A percentile compares a stretch with the other conserved stretches of the same genome.
Evolutionary conservation across 2,329 filamentous ascomycete species (phyloP).

Genomic region (Scopulariopsis brevicaulis): DNA sequence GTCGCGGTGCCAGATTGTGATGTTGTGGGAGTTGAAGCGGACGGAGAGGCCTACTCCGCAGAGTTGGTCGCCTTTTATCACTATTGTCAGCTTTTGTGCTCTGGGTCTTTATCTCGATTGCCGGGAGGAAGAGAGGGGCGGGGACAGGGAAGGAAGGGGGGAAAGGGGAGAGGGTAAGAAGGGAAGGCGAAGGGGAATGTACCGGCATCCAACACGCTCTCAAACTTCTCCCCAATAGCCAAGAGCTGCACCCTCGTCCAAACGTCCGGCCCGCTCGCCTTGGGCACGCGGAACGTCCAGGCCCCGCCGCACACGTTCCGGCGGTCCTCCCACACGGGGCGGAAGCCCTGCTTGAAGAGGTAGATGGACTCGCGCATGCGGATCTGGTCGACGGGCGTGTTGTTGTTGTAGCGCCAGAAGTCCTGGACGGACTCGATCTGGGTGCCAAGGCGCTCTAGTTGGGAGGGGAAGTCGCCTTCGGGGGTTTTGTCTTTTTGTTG

Average conservation of each 20-base stretch:
- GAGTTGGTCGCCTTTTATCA: constrained; percentile 60
- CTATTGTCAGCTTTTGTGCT: neutral
- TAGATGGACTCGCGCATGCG: constrained; percentile 69
- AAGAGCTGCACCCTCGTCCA: constrained; percentile 76
- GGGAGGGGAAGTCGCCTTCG: constrained; percentile 35
- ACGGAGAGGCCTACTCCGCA: constrained; percentile 82
- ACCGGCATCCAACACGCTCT: constrained; percentile 62
- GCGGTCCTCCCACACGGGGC: constrained; percentile 73
- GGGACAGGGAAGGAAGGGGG: neutral
- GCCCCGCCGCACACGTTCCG: constrained; percentile 77
- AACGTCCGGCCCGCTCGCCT: constrained; percentile 58
- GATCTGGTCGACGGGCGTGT: constrained; percentile 65
- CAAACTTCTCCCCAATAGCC: constrained; percentile 72
- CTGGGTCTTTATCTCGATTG: neutral
- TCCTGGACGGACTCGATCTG: constrained; percentile 74
- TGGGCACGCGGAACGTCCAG: constrained; percentile 87
- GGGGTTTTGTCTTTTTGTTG: constrained; percentile 31
- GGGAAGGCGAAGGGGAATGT: constrained; percentile 15
- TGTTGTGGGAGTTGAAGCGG: constrained; percentile 78
- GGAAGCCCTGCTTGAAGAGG: constrained; percentile 68
- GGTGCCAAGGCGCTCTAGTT: constrained; percentile 50
- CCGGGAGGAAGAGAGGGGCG: neutral
- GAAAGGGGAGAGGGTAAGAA: neutral
- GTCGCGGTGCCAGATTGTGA: constrained; percentile 90
- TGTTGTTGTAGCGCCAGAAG: constrained; percentile 76